phyloP scores from a whole-genome alignment of 345 rosid species.

The Angophora floribunda region DNA sequence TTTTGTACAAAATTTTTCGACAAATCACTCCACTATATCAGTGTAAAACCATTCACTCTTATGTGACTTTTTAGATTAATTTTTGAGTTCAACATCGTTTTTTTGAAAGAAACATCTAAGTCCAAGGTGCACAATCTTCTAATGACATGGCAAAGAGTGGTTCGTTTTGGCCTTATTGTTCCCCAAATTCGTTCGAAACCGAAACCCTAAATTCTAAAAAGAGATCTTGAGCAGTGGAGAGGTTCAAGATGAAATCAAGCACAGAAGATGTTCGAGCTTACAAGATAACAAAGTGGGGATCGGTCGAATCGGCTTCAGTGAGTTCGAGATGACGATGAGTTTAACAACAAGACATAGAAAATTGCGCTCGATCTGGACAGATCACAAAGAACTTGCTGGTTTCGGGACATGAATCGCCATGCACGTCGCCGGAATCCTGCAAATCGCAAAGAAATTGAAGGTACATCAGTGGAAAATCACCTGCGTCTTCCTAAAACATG shows the following conservation, averaged over 20 bases:
- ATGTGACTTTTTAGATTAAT: not conserved
- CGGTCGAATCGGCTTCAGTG: not conserved
- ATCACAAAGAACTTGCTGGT: not conserved
- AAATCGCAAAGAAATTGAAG: not conserved
- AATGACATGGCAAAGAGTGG: not conserved
- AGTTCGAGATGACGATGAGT: not conserved
- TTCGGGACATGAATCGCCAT: not conserved
- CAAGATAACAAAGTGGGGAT: not conserved
- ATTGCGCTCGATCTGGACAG: not conserved
- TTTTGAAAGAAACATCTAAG: not conserved
- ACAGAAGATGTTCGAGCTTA: not conserved
- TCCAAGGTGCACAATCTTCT: not conserved
- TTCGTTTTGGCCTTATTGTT: not conserved
- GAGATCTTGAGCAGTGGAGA: not conserved
- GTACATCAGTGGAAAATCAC: not conserved
- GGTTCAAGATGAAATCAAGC: not conserved
- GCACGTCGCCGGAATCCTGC: not conserved
- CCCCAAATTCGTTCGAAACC: not conserved
- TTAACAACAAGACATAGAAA: not conserved
- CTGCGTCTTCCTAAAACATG: not conserved
- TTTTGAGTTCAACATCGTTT: fast-evolving
- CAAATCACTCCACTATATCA: fast-evolving
- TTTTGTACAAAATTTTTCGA: not conserved
- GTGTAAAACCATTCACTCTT: fast-evolving
- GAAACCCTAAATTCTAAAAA: not conserved